Evolutionary conservation across 257 asterid genomes (phyloP).

Genomic region (Galeopsis tetrahit): DNA sequence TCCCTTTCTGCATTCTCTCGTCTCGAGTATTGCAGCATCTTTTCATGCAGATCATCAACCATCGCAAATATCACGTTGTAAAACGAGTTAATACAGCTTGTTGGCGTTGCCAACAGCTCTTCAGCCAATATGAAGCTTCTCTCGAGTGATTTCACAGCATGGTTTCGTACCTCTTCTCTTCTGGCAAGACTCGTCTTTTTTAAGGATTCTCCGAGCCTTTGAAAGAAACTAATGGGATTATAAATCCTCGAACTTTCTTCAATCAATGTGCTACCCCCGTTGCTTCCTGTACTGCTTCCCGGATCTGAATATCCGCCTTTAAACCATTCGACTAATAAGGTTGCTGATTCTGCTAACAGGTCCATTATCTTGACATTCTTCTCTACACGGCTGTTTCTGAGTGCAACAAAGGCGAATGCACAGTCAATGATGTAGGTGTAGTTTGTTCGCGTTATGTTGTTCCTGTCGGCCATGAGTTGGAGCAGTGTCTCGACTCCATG

Average conservation of each 20-base stretch:
- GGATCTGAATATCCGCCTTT: conserved; percentile 78
- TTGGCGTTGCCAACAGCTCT: conserved; percentile 70
- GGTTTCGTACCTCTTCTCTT: conserved; percentile 89
- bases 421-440: conserved; percentile 76
- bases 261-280: conserved; percentile 41
- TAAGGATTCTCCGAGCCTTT: conserved; percentile 76
- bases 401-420: conserved; percentile 84
- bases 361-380: conserved; percentile 77
- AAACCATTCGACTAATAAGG: conserved; percentile 77
- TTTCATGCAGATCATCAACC: conserved; percentile 89
- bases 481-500: conserved; percentile 71
- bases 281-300: conserved; percentile 54
- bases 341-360: conserved; percentile 65
- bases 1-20: conserved; percentile 85
- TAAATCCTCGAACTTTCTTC: conserved; percentile 63
- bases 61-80: conserved; percentile 74
- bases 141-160: conserved; percentile 69
- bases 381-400: conserved; percentile 77
- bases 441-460: conserved; percentile 59
- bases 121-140: conserved; percentile 72
- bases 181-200: conserved; percentile 90
- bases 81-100: conserved; percentile 71
- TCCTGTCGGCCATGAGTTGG: conserved; percentile 58
- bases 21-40: conserved; percentile 86
- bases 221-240: conserved; percentile 62